A percentile compares a stretch with the other conserved stretches of the same genome.
Evolutionary conservation across 169 alveolate species (phyloP).

Genomic region (Cryptosporidium ubiquitum): DNA sequence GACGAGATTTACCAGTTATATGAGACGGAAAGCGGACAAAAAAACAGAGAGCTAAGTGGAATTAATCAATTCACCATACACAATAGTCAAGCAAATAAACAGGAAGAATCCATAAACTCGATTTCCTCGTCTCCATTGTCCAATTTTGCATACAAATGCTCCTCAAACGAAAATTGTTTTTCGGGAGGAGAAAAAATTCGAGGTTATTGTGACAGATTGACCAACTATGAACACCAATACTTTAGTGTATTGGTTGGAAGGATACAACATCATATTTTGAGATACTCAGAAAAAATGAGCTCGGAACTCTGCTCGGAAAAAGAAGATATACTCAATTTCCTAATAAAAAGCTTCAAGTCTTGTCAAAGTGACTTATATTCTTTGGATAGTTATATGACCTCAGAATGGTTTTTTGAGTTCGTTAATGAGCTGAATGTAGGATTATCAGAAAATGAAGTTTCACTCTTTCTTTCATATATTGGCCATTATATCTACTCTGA

Average conservation of each 20-base stretch:
- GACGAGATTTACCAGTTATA: neutral
- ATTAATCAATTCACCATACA: no score
- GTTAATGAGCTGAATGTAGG: constrained; percentile 38
- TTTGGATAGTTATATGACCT: neutral
- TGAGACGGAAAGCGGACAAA: neutral
- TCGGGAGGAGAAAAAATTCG: neutral
- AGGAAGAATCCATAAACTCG: neutral
- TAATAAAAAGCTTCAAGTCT: constrained; percentile 1
- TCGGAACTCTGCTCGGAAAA: neutral
- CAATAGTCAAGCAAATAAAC: neutral
- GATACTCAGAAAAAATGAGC: neutral
- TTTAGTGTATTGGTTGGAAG: constrained; percentile 48
- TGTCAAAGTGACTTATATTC: constrained; percentile 10
- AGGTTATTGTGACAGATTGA: neutral
- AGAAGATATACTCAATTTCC: neutral
- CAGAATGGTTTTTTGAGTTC: constrained; percentile 46
- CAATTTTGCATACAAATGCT: neutral
- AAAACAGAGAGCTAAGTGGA: neutral
- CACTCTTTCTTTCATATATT: constrained; percentile 19
- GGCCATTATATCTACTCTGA: constrained; percentile 21
- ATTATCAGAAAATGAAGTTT: constrained; percentile 30
- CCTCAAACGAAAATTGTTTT: neutral
- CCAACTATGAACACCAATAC: constrained; percentile 44
- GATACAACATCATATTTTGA: constrained; percentile 28
- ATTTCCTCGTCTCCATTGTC: neutral